phyloP scores from a whole-genome alignment of 2,329 filamentous ascomycete species.

The Pleomassaria siparia region DNA sequence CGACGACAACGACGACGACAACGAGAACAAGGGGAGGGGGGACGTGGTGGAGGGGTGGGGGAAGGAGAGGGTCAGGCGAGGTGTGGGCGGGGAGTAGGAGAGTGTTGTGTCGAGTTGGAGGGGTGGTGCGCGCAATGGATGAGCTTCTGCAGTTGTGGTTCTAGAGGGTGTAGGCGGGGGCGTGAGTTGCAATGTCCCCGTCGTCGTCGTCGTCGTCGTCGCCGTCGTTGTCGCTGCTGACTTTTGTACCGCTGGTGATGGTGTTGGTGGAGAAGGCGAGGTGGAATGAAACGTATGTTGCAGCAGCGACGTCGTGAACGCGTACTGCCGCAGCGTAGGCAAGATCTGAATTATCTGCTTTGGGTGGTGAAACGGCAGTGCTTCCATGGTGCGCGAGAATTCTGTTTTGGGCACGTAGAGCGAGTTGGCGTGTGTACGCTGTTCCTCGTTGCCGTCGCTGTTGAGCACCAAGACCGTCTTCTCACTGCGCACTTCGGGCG shows the following conservation, averaged over 20 bases:
- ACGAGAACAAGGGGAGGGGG: slow-evolving; percentile 10
- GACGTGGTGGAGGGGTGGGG: slow-evolving; percentile 23
- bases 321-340: slow-evolving; percentile 73
- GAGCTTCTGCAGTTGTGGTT: no score
- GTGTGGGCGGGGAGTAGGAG: slow-evolving; percentile 36
- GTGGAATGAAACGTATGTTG: slow-evolving; percentile 58
- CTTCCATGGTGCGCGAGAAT: slow-evolving; percentile 66
- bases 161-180: slow-evolving; percentile 30
- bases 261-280: slow-evolving; percentile 24
- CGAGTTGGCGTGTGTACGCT: slow-evolving; percentile 54
- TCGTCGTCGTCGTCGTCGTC: slow-evolving; percentile 8
- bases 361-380: slow-evolving; percentile 76
- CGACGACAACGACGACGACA: no score
- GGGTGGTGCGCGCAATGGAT: background rate
- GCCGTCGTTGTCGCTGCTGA: slow-evolving; percentile 10
- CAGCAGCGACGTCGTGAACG: slow-evolving; percentile 67
- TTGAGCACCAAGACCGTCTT: slow-evolving; percentile 49
- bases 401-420: slow-evolving; percentile 73
- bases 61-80: slow-evolving; percentile 31
- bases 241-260: slow-evolving; percentile 11
- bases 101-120: slow-evolving; percentile 35
- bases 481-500: slow-evolving; percentile 55
- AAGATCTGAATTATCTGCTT: slow-evolving; percentile 73
- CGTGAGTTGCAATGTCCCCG: slow-evolving; percentile 15
- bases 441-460: slow-evolving; percentile 22